Base-by-base conservation (phyloP, 2,329 filamentous ascomycete species). In the Botrytis fragariae region DNA sequence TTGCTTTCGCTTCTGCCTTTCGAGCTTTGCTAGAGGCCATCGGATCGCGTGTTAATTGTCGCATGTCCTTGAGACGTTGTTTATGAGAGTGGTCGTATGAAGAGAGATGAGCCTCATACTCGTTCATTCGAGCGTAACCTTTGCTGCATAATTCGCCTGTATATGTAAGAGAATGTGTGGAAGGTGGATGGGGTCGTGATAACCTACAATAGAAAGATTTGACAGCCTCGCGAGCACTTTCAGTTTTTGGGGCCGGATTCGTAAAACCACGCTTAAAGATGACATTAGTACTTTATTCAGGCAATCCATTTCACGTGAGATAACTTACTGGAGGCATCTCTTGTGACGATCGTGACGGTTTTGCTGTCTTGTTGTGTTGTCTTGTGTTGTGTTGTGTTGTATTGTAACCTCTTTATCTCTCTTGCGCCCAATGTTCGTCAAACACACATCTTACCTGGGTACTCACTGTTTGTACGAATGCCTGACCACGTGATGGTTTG, bases 61-160 rank as follows among this genome's bases (percentile, higher is more conserved):
- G 94, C 92, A 95, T 94, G 79, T 96, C 93, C 83, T 93, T 93
- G 74, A 95, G 88, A 68, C 93, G 92, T 84, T 97, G 94, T 82
- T 94, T 95, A 83, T 99, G 96, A 78, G 93, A 93, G 83, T 99
- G 96, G 81, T 98, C 96, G 83, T 98, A 98, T 79, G 93, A 96
- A 76, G 91, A 91, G 73, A 98, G 93, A 82, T 99, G 96, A 12
- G 95, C 92, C 83, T 98, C 95, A 82, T 97, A 98, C 82, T 98
- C 95, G 81, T 97, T 95, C 87, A 97, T 95, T 72, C 96, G 94
- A 2, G 91, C 90, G 84, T 98, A 99, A 79, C 95, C 95, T 84
- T 98, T 98, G 76, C 92, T 90, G 85, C 96, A 98, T 72, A 98
- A 89, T 59, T 91, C 89, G 85, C 90, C 86, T 86, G 73, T 3